phyloP scores from a whole-genome alignment of 2,329 filamentous ascomycete genomes.

The Ascochyta fabae region DNA sequence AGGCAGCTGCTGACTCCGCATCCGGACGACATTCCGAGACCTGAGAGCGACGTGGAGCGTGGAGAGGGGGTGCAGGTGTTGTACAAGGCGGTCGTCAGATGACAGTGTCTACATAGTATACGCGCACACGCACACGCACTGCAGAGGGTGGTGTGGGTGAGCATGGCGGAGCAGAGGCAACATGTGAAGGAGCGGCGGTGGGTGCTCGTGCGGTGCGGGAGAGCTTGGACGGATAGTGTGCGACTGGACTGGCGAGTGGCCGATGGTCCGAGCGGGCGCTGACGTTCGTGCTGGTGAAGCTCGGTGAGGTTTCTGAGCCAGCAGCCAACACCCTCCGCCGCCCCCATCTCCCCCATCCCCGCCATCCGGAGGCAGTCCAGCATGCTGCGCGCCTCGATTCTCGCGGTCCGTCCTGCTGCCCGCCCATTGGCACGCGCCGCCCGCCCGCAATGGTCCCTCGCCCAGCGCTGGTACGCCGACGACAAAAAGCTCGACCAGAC shows the following conservation, averaged over 20 bases:
- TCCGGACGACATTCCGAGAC: constrained; percentile 18
- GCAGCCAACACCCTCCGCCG: constrained; percentile 16
- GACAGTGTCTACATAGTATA: background rate
- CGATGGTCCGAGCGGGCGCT: constrained; percentile 6
- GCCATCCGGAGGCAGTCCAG: constrained; percentile 52
- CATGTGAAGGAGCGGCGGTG: constrained; percentile 14
- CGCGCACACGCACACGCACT: too few relatives aligned
- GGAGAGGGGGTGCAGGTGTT: constrained; percentile 6
- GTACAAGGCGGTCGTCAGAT: constrained; percentile 9
- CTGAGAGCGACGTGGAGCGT: constrained; percentile 16
- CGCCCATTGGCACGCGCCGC: constrained; percentile 41
- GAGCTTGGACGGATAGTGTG: constrained; percentile 1
- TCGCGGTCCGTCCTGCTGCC: constrained; percentile 55
- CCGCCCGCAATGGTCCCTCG: constrained; percentile 46
- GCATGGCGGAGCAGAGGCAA: background rate
- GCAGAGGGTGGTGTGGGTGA: background rate
- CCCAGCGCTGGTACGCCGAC: constrained; percentile 60
- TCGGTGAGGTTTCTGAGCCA: constrained; percentile 19
- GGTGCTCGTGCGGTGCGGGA: constrained; percentile 10
- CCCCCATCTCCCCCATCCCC: constrained; percentile 26
- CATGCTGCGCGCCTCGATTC: constrained; percentile 64
- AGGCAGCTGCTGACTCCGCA: constrained; percentile 12
- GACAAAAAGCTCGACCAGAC: constrained; percentile 52
- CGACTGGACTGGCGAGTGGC: background rate
- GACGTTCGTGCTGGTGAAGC: constrained; percentile 10